Evolutionary conservation across 306 rosid genomes (phyloP).

Genomic region (Amphicarpaea edgeworthii): DNA sequence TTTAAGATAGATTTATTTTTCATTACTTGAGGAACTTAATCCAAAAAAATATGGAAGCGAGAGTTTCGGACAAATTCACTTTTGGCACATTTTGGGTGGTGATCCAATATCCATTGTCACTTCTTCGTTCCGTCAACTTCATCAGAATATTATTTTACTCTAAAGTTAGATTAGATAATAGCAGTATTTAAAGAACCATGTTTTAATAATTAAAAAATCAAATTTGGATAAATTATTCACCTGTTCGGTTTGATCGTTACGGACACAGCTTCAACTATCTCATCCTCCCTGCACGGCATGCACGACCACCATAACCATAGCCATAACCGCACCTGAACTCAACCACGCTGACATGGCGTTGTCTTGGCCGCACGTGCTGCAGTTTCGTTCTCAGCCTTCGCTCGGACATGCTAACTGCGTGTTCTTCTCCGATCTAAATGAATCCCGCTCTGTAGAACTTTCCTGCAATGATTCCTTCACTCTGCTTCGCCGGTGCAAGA

Average conservation of each 20-base stretch:
- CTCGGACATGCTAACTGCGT: constrained; percentile 51
- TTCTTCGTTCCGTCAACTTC: constrained; percentile 10
- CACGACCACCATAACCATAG: constrained; percentile 51
- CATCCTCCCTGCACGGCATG: constrained; percentile 44
- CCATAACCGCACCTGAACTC: not conserved
- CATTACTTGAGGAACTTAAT: not conserved
- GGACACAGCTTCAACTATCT: constrained; percentile 32
- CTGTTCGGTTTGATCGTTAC: constrained; percentile 44
- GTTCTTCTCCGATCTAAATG: constrained; percentile 52
- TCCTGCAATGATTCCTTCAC: constrained; percentile 42
- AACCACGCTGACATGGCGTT: constrained; percentile 59
- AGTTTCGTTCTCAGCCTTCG: constrained; percentile 58
- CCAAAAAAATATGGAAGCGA: not conserved
- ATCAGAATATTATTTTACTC: not conserved
- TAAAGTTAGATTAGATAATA: not conserved
- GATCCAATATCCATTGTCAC: not conserved
- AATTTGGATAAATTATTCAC: constrained; percentile 36
- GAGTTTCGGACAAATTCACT: constrained; percentile 4
- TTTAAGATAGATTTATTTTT: not conserved
- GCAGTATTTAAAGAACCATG: not conserved
- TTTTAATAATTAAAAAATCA: not conserved
- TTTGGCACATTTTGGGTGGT: not conserved
- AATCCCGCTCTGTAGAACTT: constrained; percentile 44
- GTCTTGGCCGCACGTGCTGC: constrained; percentile 56
- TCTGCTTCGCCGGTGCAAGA: constrained; percentile 42